A percentile compares a stretch with the other conserved stretches of the same genome.
Conservation (phyloP, 1,284 basidiomycete genomes). For the Ustilago curta region DNA sequence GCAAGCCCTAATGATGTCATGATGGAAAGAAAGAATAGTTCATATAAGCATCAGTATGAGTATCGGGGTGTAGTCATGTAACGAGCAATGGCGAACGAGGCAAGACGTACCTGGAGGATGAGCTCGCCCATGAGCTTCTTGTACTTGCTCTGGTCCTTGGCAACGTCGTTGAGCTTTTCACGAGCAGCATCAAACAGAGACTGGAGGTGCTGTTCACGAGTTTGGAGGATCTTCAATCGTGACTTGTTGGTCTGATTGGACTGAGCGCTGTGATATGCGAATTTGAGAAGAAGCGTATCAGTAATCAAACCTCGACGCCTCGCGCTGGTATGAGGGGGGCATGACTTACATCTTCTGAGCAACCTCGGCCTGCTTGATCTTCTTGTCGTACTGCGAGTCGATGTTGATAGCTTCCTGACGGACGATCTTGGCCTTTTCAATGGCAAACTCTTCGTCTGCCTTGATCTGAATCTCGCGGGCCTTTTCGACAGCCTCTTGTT, state of each 20-base stretch:
- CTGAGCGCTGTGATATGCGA: slow-evolving; percentile 77
- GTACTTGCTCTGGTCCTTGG: slow-evolving; percentile 76
- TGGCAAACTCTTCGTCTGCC: slow-evolving; percentile 69
- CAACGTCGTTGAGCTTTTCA: slow-evolving; percentile 76
- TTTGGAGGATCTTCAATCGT: slow-evolving; percentile 88
- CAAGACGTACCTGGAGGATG: slow-evolving; percentile 78
- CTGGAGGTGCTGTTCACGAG: slow-evolving; percentile 91
- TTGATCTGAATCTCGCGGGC: slow-evolving; percentile 69
- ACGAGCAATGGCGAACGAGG: background rate
- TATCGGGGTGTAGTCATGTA: background rate
- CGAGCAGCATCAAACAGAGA: slow-evolving; percentile 85
- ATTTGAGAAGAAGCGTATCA: background rate
- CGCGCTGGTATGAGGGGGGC: background rate
- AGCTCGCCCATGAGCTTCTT: slow-evolving; percentile 69
- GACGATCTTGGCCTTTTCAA: slow-evolving; percentile 69
- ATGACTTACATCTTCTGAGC: slow-evolving; percentile 67
- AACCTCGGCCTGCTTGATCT: slow-evolving; percentile 66
- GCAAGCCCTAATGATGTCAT: slow-evolving; percentile 47
- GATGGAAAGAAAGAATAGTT: background rate
- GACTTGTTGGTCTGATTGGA: slow-evolving; percentile 95
- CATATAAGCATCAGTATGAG: background rate
- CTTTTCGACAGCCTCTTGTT: slow-evolving; percentile 69
- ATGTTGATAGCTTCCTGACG: slow-evolving; percentile 66
- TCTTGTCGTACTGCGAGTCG: slow-evolving; percentile 66
- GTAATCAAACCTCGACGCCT: background rate